Base-by-base conservation (phyloP, 2,329 filamentous ascomycete species). In the Ophiostoma perfectum region DNA sequence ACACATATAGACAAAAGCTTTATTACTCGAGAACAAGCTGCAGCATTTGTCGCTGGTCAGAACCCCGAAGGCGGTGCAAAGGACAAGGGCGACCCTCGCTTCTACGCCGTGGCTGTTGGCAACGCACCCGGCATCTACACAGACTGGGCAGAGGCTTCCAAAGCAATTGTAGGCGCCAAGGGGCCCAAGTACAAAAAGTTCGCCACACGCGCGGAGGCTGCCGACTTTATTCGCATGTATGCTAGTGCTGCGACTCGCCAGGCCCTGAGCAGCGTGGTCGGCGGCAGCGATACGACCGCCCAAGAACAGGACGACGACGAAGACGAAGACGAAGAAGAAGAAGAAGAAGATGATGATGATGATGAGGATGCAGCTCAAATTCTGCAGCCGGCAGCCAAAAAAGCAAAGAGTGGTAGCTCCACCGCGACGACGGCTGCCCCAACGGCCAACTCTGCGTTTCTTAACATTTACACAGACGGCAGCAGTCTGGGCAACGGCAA, bases 1-100 rank as follows among this genome's bases (percentile, higher is more conserved):
- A 69, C 64, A 27, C 3, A 0, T 27, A 2, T 65, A 95, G 92
- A 90, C 81, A 94, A 95, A 80, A 92, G 90, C 1, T 97, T 97
- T 75, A 79, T 83, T 9, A 87, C 84, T 0, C 81, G 84, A 69
- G 84, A 88, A 71, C 92, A 97, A 70, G 94, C 94, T n/a, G 85
- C 90, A 74, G 87, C 86, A 1, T 97, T 91, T 75, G 82, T 92
- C 39, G 86, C 84, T 0, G 90, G 91, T 64, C 84, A 83, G 72
- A 83, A 84, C 68, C 77, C 77, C 3, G 73, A 75, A 14, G 75
- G 78, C 16, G 74, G 78, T 27, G 74, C 79, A 36, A 76, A 80
- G 55, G 72, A 74, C 39, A 76, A 80, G 70, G 79, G 81, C 63
- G 75, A 80, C 65, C 71, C 72, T 1, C 81, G 80, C 65, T 89